Evolutionary conservation across 2,329 filamentous ascomycete genomes (phyloP), one percentile per base, ranked within the genome.

Genomic region (Aspergillus pseudoglaucus): DNA sequence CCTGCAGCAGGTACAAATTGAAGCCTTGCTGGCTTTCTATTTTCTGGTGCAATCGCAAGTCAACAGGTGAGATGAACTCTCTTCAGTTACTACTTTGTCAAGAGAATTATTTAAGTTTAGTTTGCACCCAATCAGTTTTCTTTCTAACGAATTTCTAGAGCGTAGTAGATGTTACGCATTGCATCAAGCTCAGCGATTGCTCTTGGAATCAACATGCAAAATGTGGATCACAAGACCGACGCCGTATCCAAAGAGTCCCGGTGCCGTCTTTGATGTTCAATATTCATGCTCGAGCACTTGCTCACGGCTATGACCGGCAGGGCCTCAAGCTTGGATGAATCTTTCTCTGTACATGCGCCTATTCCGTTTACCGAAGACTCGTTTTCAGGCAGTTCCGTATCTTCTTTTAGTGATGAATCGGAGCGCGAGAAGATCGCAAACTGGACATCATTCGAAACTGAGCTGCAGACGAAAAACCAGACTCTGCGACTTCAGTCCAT

Each of bases 221-320:
- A 66, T 46, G 66, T 67, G 42, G 70, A 64, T 37, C 58, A 53
- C 10, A 59, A 56, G n/a, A 55, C 72, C 25, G 55, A 59, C 4
- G 58, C 65, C 43, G 52, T 58, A 4, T 68, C 69, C 4, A 72
- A 69, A 48, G 70, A 72, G 52, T 64, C 64, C 44, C 66, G 70
- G n/a, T 72, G 70, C 49, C 62, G 69, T 10, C 63, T 73, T 6
- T 75, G 72, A 72, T 73, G 70, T 66, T 66, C 70, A 14, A 50
- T 74, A 2, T 69, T 69, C 37, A 55, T 63, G 30, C 56, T 74
- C 8, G 72, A 74, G 52, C 65, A 65, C 17, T 59, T 63, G 17
- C 59, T 74, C 10, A 67, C 64, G 44, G 61, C 67, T 49, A 68
- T 72, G 59, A 72, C 69, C 22, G 72, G 72, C 25, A 65, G 72